Evolutionary conservation across 345 rosid species (phyloP), one percentile per base, ranked within the genome.

Genomic region (Pugionium dolabratum): DNA sequence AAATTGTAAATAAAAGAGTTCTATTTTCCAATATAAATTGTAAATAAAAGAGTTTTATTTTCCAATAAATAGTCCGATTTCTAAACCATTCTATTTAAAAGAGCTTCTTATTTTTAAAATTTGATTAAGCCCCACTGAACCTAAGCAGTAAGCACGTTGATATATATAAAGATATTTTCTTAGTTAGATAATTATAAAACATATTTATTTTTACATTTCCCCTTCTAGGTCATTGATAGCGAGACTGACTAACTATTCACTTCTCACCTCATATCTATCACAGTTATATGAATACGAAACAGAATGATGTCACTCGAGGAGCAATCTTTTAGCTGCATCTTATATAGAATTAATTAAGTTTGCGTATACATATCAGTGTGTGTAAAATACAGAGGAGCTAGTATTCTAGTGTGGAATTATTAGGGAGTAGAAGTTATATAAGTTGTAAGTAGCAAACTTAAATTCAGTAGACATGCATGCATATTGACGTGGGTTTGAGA

Each of bases 401-500:
- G 18, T 7, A 18, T 18, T 18, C 18, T 18, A 18, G 18, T 18
- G 18, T 18, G 18, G 18, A 18, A 18, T 18, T 18, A 18, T 18
- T 18, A 18, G 18, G 18, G 18, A 18, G 0, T 18, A 18, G 18
- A 18, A 18, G 18, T 33, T 35, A 53, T 7, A 18, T 42, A 34
- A 10, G 51, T 54, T 45, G 30, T 45, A 45, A 43, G 18, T 18
- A 18, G 18, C 18, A 18, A 18, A 34, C 62, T 33, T 54, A 10
- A 55, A 51, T 60, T 36, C 29, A 51, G 18, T 18, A 18, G 18
- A 18, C 40, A 35, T 0, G 61, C 54, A 45, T 60, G 26, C 39
- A 41, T 60, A 43, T 29, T 59, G 32, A 43, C 73, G 45, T 66
- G 44, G 62, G 54, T 46, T 45, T 45, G 56, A 9, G 68, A 36